Evolutionary conservation across 371 early-diverging fungal species (phyloP).

Genomic region (Mucor mucedo): DNA sequence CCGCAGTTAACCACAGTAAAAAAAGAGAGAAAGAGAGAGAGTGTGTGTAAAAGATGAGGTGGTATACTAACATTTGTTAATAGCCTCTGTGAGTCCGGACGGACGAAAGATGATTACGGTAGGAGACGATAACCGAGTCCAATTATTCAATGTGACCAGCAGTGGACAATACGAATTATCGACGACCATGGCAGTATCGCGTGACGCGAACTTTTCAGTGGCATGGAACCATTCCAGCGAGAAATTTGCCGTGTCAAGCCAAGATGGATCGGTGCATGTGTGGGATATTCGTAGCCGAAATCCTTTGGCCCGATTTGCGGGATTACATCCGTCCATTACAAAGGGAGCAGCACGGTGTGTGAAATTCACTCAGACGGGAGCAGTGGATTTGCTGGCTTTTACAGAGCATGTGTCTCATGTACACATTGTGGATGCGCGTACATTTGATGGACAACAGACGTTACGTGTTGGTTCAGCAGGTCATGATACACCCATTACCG

Average conservation of each 20-base stretch:
- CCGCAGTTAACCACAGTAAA: slow-evolving; percentile 83
- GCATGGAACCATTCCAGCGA: slow-evolving; percentile 76
- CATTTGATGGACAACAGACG: slow-evolving; percentile 75
- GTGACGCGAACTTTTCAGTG: slow-evolving; percentile 43
- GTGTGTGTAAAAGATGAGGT: too few relatives aligned
- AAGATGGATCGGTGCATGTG: slow-evolving; percentile 84
- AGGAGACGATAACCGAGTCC: slow-evolving; percentile 87
- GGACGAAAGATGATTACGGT: slow-evolving; percentile 83
- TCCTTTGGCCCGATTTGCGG: slow-evolving; percentile 52
- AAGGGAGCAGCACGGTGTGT: slow-evolving; percentile 87
- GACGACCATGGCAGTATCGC: slow-evolving; percentile 61
- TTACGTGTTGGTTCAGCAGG: slow-evolving; percentile 58
- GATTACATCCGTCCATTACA: slow-evolving; percentile 60
- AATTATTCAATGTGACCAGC: slow-evolving; percentile 71
- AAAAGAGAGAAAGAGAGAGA: neutral
- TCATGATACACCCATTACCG: slow-evolving; percentile 81
- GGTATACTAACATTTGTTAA: neutral
- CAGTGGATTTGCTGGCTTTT: slow-evolving; percentile 81
- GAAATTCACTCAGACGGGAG: slow-evolving; percentile 81
- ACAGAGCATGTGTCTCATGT: slow-evolving; percentile 89
- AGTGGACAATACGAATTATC: slow-evolving; percentile 67
- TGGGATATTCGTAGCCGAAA: slow-evolving; percentile 59
- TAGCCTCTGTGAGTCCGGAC: slow-evolving; percentile 84
- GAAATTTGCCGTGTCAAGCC: slow-evolving; percentile 81
- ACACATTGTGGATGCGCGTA: slow-evolving; percentile 85